Evolutionary conservation across 176 grass and related monocot species (phyloP).

Genomic region (Triticum dicoccoides): DNA sequence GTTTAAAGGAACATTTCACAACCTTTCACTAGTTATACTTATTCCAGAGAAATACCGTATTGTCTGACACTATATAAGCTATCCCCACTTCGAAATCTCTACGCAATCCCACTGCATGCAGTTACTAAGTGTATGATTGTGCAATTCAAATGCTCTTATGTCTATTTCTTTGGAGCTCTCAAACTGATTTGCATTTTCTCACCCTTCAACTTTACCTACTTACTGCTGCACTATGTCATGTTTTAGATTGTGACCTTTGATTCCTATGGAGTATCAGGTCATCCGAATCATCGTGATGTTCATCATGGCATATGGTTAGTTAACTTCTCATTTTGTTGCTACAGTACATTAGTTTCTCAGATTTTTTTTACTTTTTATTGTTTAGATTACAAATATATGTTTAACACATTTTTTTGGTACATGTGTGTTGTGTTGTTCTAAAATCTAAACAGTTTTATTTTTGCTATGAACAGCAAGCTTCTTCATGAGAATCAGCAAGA

Average conservation of each 20-base stretch:
- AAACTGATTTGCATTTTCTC: not conserved
- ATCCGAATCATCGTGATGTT: slow-evolving; percentile 85
- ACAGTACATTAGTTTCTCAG: not conserved
- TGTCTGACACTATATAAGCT: not conserved
- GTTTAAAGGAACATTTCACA: not conserved
- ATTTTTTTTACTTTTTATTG: not conserved
- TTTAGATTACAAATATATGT: not conserved
- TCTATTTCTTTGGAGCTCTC: not conserved
- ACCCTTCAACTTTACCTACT: no score
- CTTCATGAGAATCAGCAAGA: slow-evolving; percentile 36
- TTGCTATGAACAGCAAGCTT: slow-evolving; percentile 55
- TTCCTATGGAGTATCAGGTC: slow-evolving; percentile 73
- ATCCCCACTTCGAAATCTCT: not conserved
- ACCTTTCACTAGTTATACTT: not conserved
- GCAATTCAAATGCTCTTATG: not conserved
- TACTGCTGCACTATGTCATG: no score
- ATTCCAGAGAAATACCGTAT: not conserved
- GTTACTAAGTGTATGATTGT: not conserved
- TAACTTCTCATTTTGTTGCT: not conserved
- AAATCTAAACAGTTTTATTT: slow-evolving; percentile 18
- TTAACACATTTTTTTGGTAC: not conserved
- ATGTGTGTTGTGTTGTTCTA: slow-evolving; percentile 10
- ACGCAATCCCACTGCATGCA: not conserved
- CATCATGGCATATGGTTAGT: slow-evolving; percentile 77
- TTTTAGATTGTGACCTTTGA: slow-evolving; percentile 81